Evolutionary conservation across 2,329 filamentous ascomycete species (phyloP).

Genomic region (Xylaria sp.): DNA sequence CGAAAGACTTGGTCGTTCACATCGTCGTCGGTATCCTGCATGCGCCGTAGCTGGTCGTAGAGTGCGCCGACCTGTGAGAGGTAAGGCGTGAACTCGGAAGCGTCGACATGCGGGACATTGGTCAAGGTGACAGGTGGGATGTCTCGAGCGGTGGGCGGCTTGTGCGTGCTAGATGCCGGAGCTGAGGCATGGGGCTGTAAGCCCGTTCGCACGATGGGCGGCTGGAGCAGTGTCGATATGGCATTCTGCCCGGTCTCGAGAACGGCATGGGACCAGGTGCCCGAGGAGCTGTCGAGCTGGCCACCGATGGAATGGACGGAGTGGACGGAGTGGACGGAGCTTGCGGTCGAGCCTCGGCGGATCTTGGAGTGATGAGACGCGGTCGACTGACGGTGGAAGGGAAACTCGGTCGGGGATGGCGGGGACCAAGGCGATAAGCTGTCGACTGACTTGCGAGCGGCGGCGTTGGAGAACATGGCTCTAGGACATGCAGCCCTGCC

Average conservation of each 20-base stretch:
- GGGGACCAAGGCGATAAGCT: conserved; percentile 68
- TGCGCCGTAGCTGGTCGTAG: conserved; percentile 88
- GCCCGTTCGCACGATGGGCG: conserved; percentile 89
- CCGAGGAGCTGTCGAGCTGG: conserved; percentile 75
- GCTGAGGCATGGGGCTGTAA: conserved; percentile 81
- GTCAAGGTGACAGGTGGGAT: conserved; percentile 94
- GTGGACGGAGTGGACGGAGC: conserved; percentile 86
- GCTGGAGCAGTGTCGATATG: conserved; percentile 92
- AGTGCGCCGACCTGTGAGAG: conserved; percentile 85
- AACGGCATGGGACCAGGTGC: conserved; percentile 65
- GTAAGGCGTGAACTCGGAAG: conserved; percentile 84
- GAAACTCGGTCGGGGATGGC: conserved; percentile 65
- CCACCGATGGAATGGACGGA: conserved; percentile 90
- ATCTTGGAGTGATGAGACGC: conserved; percentile 62
- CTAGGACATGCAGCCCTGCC: conserved; percentile 23
- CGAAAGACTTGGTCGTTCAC: conserved; percentile 56
- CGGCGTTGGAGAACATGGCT: conserved; percentile 69
- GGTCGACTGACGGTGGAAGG: conserved; percentile 66
- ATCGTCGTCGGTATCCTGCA: conserved; percentile 81
- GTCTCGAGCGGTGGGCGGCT: conserved; percentile 84
- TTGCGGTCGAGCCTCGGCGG: conserved; percentile 84
- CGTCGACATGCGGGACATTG: conserved; percentile 84
- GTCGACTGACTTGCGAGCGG: conserved; percentile 73
- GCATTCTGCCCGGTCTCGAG: conserved; percentile 88
- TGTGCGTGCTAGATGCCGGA: conserved; percentile 76